Percentiles rank a stretch among this genome's conserved stretches.
These are phyloP conservation scores for Blastomyces emzantsi DNA, from an alignment of 2,329 filamentous ascomycete species.

Conservation along the genomic window DNA sequence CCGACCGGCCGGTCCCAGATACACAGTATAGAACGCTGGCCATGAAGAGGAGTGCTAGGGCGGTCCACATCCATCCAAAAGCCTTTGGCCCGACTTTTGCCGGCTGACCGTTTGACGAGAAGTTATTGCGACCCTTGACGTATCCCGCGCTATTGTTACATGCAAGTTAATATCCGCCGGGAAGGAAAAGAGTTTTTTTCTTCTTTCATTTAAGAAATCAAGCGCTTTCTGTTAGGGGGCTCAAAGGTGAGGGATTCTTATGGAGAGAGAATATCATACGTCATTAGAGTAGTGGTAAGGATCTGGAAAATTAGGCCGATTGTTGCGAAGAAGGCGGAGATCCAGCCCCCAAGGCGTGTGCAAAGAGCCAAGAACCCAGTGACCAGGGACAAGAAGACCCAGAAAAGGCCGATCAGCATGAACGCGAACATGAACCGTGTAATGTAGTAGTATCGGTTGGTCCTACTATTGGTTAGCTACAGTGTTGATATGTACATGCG, in stretches of 20 bases:
- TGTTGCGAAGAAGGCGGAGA: slow-evolving; percentile 46
- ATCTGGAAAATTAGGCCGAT: slow-evolving; percentile 52
- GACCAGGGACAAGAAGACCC: slow-evolving; percentile 45
- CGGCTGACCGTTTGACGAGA: slow-evolving; percentile 41
- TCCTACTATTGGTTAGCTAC: slow-evolving; percentile 29
- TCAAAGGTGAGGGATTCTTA: slow-evolving; percentile 6
- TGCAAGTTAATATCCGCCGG: slow-evolving; percentile 17
- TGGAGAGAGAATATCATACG: slow-evolving; percentile 41
- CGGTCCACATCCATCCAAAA: slow-evolving; percentile 55
- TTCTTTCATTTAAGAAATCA: not conserved
- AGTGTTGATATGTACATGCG: no score
- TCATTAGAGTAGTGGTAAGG: slow-evolving; percentile 51
- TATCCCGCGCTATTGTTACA: slow-evolving; percentile 45
- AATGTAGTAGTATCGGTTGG: slow-evolving; percentile 66
- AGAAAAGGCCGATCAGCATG: slow-evolving; percentile 75
- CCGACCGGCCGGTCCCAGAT: slow-evolving; percentile 26
- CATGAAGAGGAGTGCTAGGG: slow-evolving; percentile 47
- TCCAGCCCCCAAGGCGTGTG: slow-evolving; percentile 41
- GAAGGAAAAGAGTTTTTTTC: no score
- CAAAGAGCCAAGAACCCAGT: slow-evolving; percentile 42
- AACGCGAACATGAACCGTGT: slow-evolving; percentile 93
- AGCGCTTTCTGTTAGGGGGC: not conserved
- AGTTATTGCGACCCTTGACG: slow-evolving; percentile 49
- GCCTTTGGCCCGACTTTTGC: slow-evolving; percentile 49
- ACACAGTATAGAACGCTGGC: slow-evolving; percentile 51